These are phyloP conservation scores for Parafenestella ontariensis DNA, from an alignment of 2,329 filamentous ascomycete species.

Conservation along the genomic window DNA sequence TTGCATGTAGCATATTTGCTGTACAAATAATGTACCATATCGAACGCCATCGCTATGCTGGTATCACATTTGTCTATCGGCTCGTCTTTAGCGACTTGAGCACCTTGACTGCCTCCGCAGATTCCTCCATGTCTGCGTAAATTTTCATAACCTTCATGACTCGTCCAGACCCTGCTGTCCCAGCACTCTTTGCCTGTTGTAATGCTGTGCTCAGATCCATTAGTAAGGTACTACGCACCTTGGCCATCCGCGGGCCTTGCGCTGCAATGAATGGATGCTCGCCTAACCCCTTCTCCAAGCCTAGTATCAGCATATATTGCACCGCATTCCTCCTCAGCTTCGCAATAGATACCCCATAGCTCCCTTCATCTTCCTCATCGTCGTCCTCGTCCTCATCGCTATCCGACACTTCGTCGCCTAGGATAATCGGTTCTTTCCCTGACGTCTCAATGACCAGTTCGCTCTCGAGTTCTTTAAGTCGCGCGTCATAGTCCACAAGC, in stretches of 20 bases:
- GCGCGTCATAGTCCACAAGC: slow-evolving; percentile 72
- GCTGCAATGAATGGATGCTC: slow-evolving; percentile 69
- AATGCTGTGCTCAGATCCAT: slow-evolving; percentile 70
- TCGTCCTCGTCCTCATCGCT: slow-evolving; percentile 42
- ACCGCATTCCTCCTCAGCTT: slow-evolving; percentile 63
- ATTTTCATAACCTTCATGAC: slow-evolving; percentile 65
- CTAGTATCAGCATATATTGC: slow-evolving; percentile 64
- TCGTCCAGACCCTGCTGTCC: slow-evolving; percentile 49
- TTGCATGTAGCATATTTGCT: slow-evolving; percentile 27
- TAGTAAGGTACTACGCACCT: slow-evolving; percentile 67
- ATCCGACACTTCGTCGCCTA: slow-evolving; percentile 18
- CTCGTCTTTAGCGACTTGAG: slow-evolving; percentile 52
- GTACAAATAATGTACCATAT: slow-evolving; percentile 47
- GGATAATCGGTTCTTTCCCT: slow-evolving; percentile 22
- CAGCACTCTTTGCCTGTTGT: slow-evolving; percentile 60
- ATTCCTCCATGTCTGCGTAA: slow-evolving; percentile 68
- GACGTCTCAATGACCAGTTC: slow-evolving; percentile 61
- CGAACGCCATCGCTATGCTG: slow-evolving; percentile 58
- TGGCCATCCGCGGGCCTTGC: slow-evolving; percentile 63
- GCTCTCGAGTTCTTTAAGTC: slow-evolving; percentile 69
- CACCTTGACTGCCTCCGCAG: slow-evolving; percentile 64
- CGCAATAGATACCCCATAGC: slow-evolving; percentile 41
- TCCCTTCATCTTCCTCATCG: slow-evolving; percentile 42
- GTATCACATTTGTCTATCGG: slow-evolving; percentile 18
- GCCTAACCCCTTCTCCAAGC: slow-evolving; percentile 60